A percentile compares a stretch with the other conserved stretches of the same genome.
These are phyloP conservation scores for Podila verticillata DNA, from an alignment of 192 early-diverging fungal species.

Conservation along the genomic window DNA sequence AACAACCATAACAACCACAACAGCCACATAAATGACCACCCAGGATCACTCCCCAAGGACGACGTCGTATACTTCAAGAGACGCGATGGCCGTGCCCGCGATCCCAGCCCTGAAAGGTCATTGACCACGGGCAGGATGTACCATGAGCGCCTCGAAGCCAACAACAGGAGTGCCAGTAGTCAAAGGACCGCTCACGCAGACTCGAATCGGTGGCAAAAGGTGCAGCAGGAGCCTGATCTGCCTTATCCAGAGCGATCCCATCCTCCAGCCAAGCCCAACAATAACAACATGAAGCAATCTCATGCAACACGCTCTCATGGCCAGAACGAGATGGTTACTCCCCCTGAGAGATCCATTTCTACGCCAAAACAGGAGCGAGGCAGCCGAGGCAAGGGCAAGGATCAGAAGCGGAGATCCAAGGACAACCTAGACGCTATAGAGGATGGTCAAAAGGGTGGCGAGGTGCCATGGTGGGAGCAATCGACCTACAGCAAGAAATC, in stretches of 20 bases:
- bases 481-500: conserved; percentile 43
- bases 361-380: neutral
- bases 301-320: conserved; percentile 12
- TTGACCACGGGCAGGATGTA: conserved; percentile 27
- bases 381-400: conserved; percentile 36
- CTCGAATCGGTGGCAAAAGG: conserved; percentile 31
- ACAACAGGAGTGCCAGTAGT: neutral
- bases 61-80: conserved; percentile 34
- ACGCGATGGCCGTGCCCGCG: conserved; percentile 15
- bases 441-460: conserved; percentile 5
- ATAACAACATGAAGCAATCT: neutral
- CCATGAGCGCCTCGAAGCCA: conserved; percentile 24
- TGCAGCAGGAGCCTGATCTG: conserved; percentile 11
- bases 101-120: neutral
- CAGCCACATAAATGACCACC: neutral
- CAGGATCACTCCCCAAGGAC: conserved; percentile 18
- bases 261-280: neutral
- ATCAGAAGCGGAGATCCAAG: conserved; percentile 27
- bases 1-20: neutral
- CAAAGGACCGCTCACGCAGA: neutral
- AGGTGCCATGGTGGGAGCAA: conserved; percentile 43
- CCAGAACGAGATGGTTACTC: neutral
- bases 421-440: conserved; percentile 8
- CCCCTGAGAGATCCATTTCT: conserved; percentile 6
- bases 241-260: conserved; percentile 29